Evolutionary conservation across 2,329 filamentous ascomycete genomes (phyloP).

Genomic region (Fusarium succisae): DNA sequence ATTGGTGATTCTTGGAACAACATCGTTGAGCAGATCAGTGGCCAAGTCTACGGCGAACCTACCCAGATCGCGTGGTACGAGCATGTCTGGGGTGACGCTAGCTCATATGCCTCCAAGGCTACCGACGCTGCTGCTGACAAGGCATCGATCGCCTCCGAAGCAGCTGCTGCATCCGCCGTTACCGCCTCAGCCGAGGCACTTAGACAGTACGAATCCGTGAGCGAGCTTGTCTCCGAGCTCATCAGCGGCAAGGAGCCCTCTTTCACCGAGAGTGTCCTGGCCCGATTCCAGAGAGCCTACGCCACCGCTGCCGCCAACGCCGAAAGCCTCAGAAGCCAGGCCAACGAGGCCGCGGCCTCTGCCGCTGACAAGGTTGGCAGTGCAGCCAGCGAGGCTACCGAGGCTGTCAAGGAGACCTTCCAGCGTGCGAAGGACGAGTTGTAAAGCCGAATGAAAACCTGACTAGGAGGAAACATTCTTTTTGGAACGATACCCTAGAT

Average conservation of each 20-base stretch:
- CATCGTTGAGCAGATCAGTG: slow-evolving; percentile 69
- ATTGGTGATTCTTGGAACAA: slow-evolving; percentile 53
- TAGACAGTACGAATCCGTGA: slow-evolving; percentile 75
- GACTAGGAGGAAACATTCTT: slow-evolving; percentile 36
- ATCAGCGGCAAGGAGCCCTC: slow-evolving; percentile 80
- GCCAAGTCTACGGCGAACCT: slow-evolving; percentile 76
- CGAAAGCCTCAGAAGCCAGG: slow-evolving; percentile 53
- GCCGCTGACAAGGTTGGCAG: slow-evolving; percentile 50
- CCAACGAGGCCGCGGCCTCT: slow-evolving; percentile 46
- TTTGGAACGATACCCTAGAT: slow-evolving; percentile 44
- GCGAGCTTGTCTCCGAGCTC: slow-evolving; percentile 78
- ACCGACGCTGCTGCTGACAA: slow-evolving; percentile 55
- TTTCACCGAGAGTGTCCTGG: slow-evolving; percentile 83
- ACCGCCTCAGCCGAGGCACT: slow-evolving; percentile 69
- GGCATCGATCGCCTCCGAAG: slow-evolving; percentile 50
- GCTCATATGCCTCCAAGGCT: slow-evolving; percentile 68
- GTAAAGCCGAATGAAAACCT: slow-evolving; percentile 33
- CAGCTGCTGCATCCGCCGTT: slow-evolving; percentile 64
- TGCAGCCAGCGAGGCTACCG: slow-evolving; percentile 52
- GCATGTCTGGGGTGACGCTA: slow-evolving; percentile 57
- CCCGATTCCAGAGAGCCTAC: slow-evolving; percentile 76
- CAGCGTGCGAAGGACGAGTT: slow-evolving; percentile 54
- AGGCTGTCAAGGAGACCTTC: slow-evolving; percentile 53
- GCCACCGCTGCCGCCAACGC: slow-evolving; percentile 70
- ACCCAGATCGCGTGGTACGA: slow-evolving; percentile 66